Conservation (phyloP, 2,329 filamentous ascomycete species). For the Fusarium cyanostomum region DNA sequence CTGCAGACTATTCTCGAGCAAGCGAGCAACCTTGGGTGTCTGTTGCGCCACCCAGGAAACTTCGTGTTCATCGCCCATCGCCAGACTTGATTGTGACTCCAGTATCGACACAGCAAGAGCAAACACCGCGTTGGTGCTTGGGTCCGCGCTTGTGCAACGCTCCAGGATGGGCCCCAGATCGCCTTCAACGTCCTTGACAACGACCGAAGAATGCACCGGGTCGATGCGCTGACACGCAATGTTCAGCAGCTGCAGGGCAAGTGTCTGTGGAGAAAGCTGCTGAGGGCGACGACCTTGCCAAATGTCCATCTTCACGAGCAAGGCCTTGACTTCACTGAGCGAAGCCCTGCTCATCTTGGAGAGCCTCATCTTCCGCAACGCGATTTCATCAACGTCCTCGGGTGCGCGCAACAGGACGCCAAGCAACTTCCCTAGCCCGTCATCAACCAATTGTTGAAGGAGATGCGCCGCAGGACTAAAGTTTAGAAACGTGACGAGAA, state of each 20-base stretch:
- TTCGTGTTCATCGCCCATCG: slow-evolving; percentile 34
- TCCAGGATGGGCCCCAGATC: slow-evolving; percentile 42
- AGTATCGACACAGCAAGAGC: slow-evolving; percentile 55
- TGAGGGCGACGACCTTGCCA: slow-evolving; percentile 67
- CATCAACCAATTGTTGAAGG: slow-evolving; percentile 64
- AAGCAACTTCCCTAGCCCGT: slow-evolving; percentile 65
- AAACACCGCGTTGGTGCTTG: slow-evolving; percentile 50
- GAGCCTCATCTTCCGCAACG: slow-evolving; percentile 72
- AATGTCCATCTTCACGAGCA: slow-evolving; percentile 62
- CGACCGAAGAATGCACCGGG: slow-evolving; percentile 39
- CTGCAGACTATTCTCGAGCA: slow-evolving; percentile 44
- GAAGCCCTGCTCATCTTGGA: slow-evolving; percentile 70
- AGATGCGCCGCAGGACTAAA: slow-evolving; percentile 69
- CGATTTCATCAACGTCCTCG: slow-evolving; percentile 67
- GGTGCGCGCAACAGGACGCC: slow-evolving; percentile 61
- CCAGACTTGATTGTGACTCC: slow-evolving; percentile 48
- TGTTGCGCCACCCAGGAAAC: slow-evolving; percentile 40
- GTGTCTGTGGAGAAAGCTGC: slow-evolving; percentile 67
- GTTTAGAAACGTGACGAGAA: slow-evolving; percentile 69
- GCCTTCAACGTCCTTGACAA: slow-evolving; percentile 44
- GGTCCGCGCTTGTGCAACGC: slow-evolving; percentile 26
- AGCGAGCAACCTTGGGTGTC: slow-evolving; percentile 42
- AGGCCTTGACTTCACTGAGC: slow-evolving; percentile 63
- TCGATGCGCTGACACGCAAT: slow-evolving; percentile 45
- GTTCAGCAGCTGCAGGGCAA: slow-evolving; percentile 72